Base-by-base conservation (phyloP, 2,329 filamentous ascomycete species). In the Rhytidhysteron rufulum region DNA sequence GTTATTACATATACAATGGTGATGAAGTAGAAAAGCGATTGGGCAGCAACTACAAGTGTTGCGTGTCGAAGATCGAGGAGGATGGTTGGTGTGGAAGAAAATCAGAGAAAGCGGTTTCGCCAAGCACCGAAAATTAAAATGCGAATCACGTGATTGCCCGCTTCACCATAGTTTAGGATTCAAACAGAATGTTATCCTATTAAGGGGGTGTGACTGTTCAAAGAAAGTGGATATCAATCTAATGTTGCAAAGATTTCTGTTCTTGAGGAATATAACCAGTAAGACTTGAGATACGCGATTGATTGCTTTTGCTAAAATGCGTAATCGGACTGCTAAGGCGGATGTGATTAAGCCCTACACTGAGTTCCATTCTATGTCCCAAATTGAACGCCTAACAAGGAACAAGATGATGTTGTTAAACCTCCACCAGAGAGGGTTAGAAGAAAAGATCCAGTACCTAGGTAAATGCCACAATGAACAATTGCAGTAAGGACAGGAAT, bases 401-500 rank as follows among this genome's bases (percentile, higher is more conserved):
- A 27, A 27, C 13, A 27, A 27, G 13, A 13, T n/a, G n/a, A n/a
- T 27, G 24, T 27, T 27, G 24, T 27, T 13, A 13, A 4, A 37
- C 25, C n/a, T 37, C 24, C 27, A 16, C 25, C 35, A 19, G 20
- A 20, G 35, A 19, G 35, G 24, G 24, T 13, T 27, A 41, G 50
- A 50, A 29, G 43, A 41, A 40, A 46, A 42, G 22, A 35, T 40
- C 41, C 45, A 39, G 32, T 45, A 45, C 52, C 47, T 40, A 25
- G 51, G 41, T 45, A 51, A 42, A 59, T 54, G 50, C 49, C 44
- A 50, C 32, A 43, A 47, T 43, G 50, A 44, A 40, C 39, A 43
- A 35, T 45, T 45, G 45, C 54, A 53, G 56, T 62, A 62, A 51
- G 43, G 56, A 63, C 57, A 59, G 60, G 43, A 54, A 51, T 47